Evolutionary conservation across 2,329 filamentous ascomycete species (phyloP), one percentile per base, ranked within the genome.

Genomic region (Didymella pomorum): DNA sequence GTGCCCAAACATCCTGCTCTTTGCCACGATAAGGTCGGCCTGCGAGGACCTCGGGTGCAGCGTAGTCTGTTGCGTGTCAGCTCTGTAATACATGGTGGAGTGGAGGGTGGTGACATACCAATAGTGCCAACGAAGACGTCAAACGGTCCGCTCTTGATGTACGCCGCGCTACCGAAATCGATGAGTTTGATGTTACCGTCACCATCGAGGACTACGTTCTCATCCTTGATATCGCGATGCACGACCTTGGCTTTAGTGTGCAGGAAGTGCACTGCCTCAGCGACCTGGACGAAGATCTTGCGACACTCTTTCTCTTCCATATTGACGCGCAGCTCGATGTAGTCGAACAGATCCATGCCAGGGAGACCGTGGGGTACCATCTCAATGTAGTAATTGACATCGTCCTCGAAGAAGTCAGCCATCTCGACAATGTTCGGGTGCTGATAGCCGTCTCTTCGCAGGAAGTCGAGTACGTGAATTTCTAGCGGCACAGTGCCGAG

Each of bases 61-160:
- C 95, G 79, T 99, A 99, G 81, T 99, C 95, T 97, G 63, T 52
- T 51, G 50, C 11, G 37, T 33, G 31, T 26, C 33, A 56, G 37
- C 12, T 18, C 14, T 20, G 9, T 26, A 8, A 12, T 14, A 6
- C 14, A n/a, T 25, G n/a, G 14, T 16, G 5, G 8, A 11, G 41
- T 43, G 26, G 20, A 37, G 6, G 57, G 16, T 4, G 39, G 12
- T 8, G 39, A 76, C 89, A 73, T 82, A 97, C 94, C 94, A 77
- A 99, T 98, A 1, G 95, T 99, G 58, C 95, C 95, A 50, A 99
- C 95, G 80, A 99, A 99, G 14, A 99, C 95, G 76, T 98, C 93
- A 82, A 99, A 99, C 44, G 95, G 95, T 14, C 95, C 95, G 76
- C 90, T 97, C 81, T 96, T 97, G 82, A 98, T 96, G 76, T 99